These are phyloP conservation scores for Rhizoctonia solani DNA, from an alignment of 1,284 basidiomycete genomes.

Conservation along the genomic window DNA sequence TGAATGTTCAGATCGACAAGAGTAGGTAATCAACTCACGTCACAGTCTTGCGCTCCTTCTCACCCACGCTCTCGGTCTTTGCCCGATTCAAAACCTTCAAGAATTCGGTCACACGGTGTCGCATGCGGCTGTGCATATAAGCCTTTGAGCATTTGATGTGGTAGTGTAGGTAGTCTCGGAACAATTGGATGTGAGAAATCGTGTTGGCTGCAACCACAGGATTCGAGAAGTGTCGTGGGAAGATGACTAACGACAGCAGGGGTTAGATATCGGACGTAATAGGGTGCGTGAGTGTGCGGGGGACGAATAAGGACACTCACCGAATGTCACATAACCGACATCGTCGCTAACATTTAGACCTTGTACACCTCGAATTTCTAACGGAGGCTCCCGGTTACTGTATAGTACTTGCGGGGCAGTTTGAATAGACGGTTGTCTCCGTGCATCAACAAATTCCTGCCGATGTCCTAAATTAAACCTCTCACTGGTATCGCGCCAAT, in stretches of 20 bases:
- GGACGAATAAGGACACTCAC: slow-evolving; percentile 45
- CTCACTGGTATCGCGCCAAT: neutral
- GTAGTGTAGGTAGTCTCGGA: slow-evolving; percentile 98
- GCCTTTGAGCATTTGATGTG: slow-evolving; percentile 99
- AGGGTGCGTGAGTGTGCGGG: neutral
- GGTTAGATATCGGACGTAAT: neutral
- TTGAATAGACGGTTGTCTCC: slow-evolving; percentile 90
- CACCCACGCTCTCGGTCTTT: slow-evolving; percentile 84
- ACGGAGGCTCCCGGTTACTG: slow-evolving; percentile 91
- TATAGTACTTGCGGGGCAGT: slow-evolving; percentile 99
- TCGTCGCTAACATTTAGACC: slow-evolving; percentile 86
- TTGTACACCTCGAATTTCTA: slow-evolving; percentile 88
- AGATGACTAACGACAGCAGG: slow-evolving; percentile 66
- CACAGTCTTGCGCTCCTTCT: slow-evolving; percentile 89
- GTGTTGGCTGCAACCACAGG: slow-evolving; percentile 75
- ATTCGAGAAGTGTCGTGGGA: slow-evolving; percentile 92
- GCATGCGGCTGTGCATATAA: slow-evolving; percentile 99
- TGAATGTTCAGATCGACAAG: neutral
- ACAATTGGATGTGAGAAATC: slow-evolving; percentile 95
- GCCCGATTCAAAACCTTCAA: slow-evolving; percentile 97
- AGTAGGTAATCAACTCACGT: slow-evolving; percentile 55
- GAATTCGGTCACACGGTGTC: slow-evolving; percentile 93
- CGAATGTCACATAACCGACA: slow-evolving; percentile 96
- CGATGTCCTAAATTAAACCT: neutral
- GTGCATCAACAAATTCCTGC: slow-evolving; percentile 99